Evolutionary conservation across 495 filamentous ascomycete genomes (phyloP).

Genomic region (Tuber magnatum): DNA sequence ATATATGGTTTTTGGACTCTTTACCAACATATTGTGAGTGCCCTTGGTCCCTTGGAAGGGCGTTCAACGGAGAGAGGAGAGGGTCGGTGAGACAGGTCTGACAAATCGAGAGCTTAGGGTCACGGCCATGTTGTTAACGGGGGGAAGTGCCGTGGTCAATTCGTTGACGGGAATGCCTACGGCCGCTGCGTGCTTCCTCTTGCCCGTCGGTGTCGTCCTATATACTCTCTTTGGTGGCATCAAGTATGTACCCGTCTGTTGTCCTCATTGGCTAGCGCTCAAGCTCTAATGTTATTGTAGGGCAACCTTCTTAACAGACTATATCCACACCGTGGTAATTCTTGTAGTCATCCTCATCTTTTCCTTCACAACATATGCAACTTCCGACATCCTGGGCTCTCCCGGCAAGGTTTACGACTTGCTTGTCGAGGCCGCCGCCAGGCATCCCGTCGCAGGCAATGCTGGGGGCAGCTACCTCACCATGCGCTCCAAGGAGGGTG

Average conservation of each 20-base stretch:
- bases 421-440: conserved; percentile 59
- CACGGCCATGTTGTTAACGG: conserved; percentile 87
- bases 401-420: conserved; percentile 75
- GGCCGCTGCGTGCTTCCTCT: conserved; percentile 80
- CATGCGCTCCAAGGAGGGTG: conserved; percentile 79
- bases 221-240: conserved; percentile 76
- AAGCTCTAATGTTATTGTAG: conserved; percentile 16
- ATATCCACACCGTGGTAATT: conserved; percentile 80
- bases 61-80: not conserved
- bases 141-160: conserved; percentile 78
- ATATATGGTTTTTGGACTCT: conserved; percentile 73
- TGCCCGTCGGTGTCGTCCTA: conserved; percentile 74
- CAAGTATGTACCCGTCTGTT: conserved; percentile 51
- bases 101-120: conserved; percentile 43
- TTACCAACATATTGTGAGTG: conserved; percentile 64
- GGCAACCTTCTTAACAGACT: conserved; percentile 60
- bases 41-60: not conserved
- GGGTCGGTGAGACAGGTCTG: not conserved
- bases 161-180: conserved; percentile 80
- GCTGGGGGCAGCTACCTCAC: conserved; percentile 79
- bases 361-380: conserved; percentile 76
- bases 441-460: conserved; percentile 78
- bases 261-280: conserved; percentile 13
- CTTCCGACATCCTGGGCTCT: conserved; percentile 66
- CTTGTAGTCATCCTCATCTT: conserved; percentile 87